These are phyloP conservation scores for Tylopilus rubrobrunneus DNA, from an alignment of 768 basidiomycete genomes.

Conservation along the genomic window DNA sequence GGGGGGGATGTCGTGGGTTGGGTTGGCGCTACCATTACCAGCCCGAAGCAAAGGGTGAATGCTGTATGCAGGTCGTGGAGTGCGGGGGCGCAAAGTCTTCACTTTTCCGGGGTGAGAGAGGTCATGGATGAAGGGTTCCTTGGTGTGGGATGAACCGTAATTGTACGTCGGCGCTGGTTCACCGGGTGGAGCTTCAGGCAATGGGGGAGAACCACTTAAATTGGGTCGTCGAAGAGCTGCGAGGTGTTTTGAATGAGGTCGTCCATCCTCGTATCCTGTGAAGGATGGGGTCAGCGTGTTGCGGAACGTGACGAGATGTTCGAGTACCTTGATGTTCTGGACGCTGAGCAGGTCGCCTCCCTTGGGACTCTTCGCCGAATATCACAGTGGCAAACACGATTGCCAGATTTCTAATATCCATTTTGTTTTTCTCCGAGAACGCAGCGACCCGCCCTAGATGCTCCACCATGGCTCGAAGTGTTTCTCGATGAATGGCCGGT, in stretches of 20 bases:
- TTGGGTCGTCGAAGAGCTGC: constrained; percentile 61
- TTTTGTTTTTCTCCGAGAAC: constrained; percentile 75
- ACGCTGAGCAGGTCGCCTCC: constrained; percentile 71
- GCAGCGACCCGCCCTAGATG: constrained; percentile 74
- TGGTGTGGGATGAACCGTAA: constrained; percentile 74
- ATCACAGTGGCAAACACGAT: constrained; percentile 88
- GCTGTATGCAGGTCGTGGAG: constrained; percentile 63
- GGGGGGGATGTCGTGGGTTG: constrained; percentile 34
- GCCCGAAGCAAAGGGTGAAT: constrained; percentile 74
- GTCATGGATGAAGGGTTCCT: constrained; percentile 40
- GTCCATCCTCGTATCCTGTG: constrained; percentile 75
- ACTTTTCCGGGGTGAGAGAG: constrained; percentile 26
- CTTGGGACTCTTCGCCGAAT: constrained; percentile 86
- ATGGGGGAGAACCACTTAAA: constrained; percentile 55
- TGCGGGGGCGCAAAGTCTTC: constrained; percentile 74
- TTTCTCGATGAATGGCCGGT: constrained; percentile 80
- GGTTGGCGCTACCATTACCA: constrained; percentile 43
- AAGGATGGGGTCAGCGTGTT: constrained; percentile 1
- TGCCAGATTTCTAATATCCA: constrained; percentile 90
- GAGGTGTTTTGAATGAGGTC: constrained; percentile 73
- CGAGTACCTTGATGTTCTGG: constrained; percentile 66
- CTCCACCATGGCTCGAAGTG: constrained; percentile 75
- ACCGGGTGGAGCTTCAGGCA: constrained; percentile 68
- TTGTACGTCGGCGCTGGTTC: constrained; percentile 53
- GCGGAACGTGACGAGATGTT: constrained; percentile 32